These are phyloP conservation scores for Garcia nutans DNA, from an alignment of 345 rosid genomes.

Conservation along the genomic window DNA sequence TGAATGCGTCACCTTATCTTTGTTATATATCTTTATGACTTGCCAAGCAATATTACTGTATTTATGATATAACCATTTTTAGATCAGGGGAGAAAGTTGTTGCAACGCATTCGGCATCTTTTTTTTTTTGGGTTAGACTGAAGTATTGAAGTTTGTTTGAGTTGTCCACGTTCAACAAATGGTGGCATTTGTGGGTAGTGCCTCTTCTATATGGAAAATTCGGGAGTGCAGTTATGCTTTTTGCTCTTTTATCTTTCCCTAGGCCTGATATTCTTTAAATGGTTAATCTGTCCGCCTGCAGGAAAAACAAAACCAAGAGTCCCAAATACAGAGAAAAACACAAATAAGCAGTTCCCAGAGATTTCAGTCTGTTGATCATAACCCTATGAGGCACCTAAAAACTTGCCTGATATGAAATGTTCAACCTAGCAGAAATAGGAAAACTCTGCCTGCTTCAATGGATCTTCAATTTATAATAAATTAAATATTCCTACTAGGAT, in stretches of 20 bases:
- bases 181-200: not conserved
- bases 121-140: not conserved
- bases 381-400: not conserved
- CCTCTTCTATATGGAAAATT: not conserved
- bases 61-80: not conserved
- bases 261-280: not conserved
- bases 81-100: not conserved
- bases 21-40: no score
- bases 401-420: no score
- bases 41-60: no score
- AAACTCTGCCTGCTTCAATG: not conserved
- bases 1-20: not conserved
- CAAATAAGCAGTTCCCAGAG: not conserved
- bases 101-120: not conserved
- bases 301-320: not conserved
- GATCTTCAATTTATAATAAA: not conserved
- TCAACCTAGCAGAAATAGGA: not conserved
- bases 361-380: not conserved
- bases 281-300: not conserved
- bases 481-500: not conserved
- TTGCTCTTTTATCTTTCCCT: not conserved
- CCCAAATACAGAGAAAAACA: not conserved
- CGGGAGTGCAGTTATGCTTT: not conserved
- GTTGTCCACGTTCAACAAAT: not conserved
- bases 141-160: not conserved